Percentiles rank a stretch among this genome's conserved stretches.
Evolutionary conservation across 768 basidiomycete genomes (phyloP).

Genomic region (Trametopsis cervina): DNA sequence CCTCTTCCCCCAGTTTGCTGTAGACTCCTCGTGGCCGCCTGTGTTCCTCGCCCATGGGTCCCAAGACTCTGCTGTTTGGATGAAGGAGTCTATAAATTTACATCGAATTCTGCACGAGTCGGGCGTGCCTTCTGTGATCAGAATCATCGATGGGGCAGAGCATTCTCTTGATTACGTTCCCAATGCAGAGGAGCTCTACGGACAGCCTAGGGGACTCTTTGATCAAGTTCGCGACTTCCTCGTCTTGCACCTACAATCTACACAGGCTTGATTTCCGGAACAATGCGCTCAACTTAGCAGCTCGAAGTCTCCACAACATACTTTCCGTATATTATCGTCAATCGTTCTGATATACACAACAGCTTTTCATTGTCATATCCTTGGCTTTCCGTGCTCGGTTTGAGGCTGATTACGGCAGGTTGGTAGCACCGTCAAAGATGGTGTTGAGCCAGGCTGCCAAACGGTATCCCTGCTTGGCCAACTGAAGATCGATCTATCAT

Average conservation of each 20-base stretch:
- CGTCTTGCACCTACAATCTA: not conserved
- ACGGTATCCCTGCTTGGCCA: constrained; percentile 23
- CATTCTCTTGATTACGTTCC: constrained; percentile 52
- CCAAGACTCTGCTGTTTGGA: constrained; percentile 38
- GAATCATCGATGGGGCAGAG: constrained; percentile 36
- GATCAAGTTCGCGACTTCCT: constrained; percentile 24
- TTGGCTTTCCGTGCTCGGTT: no score
- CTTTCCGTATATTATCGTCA: no score
- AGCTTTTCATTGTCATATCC: no score
- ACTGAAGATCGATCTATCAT: constrained; percentile 22
- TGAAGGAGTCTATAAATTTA: constrained; percentile 34
- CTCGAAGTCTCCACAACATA: no score
- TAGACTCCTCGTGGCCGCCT: constrained; percentile 35
- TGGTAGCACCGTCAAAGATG: constrained; percentile 18
- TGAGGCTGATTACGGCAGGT: constrained; percentile 8
- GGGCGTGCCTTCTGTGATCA: constrained; percentile 30
- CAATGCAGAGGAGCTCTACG: constrained; percentile 35
- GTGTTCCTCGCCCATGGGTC: constrained; percentile 43
- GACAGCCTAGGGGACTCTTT: constrained; percentile 29
- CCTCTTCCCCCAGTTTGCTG: constrained; percentile 42
- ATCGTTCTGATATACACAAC: no score
- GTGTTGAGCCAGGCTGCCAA: constrained; percentile 19
- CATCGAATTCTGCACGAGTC: constrained; percentile 26
- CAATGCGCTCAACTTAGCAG: no score
- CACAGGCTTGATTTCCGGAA: no score